phyloP scores from a whole-genome alignment of 2,329 filamentous ascomycete species.

The Aspergillus pseudoterreus region DNA sequence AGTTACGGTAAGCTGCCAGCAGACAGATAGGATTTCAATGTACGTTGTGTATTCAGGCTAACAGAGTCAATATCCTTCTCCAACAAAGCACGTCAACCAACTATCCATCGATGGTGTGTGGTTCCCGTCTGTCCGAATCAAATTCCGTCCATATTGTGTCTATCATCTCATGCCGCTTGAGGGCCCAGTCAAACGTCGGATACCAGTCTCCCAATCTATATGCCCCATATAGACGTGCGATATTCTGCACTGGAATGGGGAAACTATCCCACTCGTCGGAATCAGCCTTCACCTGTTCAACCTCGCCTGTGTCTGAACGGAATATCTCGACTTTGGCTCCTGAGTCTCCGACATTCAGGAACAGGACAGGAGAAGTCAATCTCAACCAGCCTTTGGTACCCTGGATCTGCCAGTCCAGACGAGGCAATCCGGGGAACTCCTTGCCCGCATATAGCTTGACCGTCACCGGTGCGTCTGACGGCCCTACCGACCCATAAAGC shows the following conservation, averaged over 20 bases:
- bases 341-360: slow-evolving; percentile 34
- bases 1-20: background rate
- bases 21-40: background rate
- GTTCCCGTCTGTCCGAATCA: background rate
- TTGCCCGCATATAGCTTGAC: slow-evolving; percentile 49
- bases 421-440: slow-evolving; percentile 22
- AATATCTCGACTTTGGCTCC: slow-evolving; percentile 50
- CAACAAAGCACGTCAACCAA: background rate
- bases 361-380: slow-evolving; percentile 30
- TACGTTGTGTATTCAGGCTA: background rate
- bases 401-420: slow-evolving; percentile 23
- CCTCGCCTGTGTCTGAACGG: slow-evolving; percentile 45
- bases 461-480: slow-evolving; percentile 27
- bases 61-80: background rate
- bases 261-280: slow-evolving; percentile 49
- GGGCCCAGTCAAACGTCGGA: slow-evolving; percentile 44
- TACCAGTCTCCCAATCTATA: slow-evolving; percentile 43
- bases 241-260: slow-evolving; percentile 44
- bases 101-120: background rate
- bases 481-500: slow-evolving; percentile 11
- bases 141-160: slow-evolving; percentile 26
- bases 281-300: slow-evolving; percentile 36
- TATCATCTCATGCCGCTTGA: slow-evolving; percentile 48
- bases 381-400: slow-evolving; percentile 39
- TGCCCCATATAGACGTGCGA: slow-evolving; percentile 56